Evolutionary conservation across 176 grass and related monocot genomes (phyloP).

Genomic region (Rhynchospora pubera): DNA sequence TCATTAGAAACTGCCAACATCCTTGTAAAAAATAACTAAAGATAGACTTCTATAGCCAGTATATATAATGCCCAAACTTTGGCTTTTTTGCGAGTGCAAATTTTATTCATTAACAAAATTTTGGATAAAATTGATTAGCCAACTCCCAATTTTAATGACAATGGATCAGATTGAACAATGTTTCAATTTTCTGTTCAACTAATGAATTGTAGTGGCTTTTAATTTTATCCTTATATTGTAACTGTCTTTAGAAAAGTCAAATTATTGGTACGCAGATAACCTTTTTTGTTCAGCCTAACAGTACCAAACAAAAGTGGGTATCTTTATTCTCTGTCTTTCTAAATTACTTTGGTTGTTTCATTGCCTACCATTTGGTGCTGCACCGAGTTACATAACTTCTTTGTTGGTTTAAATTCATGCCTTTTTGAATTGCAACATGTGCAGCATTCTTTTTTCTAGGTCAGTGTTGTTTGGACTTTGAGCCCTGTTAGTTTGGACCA

Average conservation of each 20-base stretch:
- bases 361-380: not conserved
- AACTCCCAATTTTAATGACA: not conserved
- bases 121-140: not conserved
- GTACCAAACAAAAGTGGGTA: not conserved
- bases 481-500: not conserved
- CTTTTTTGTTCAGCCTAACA: not conserved
- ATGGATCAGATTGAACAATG: not conserved
- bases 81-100: not conserved
- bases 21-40: not conserved
- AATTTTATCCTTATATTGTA: not conserved
- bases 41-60: not conserved
- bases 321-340: not conserved
- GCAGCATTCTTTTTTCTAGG: not conserved
- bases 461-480: not conserved
- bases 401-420: not conserved
- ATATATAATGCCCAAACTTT: not conserved
- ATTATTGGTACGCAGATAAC: not conserved
- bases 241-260: not conserved
- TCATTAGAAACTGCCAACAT: not conserved
- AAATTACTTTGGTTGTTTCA: not conserved
- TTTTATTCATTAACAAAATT: not conserved
- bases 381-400: not conserved
- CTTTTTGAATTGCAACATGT: not conserved
- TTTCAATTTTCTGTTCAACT: not conserved
- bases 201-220: not conserved